phyloP scores from a whole-genome alignment of 768 basidiomycete species.

The Panaeolus papilionaceus region DNA sequence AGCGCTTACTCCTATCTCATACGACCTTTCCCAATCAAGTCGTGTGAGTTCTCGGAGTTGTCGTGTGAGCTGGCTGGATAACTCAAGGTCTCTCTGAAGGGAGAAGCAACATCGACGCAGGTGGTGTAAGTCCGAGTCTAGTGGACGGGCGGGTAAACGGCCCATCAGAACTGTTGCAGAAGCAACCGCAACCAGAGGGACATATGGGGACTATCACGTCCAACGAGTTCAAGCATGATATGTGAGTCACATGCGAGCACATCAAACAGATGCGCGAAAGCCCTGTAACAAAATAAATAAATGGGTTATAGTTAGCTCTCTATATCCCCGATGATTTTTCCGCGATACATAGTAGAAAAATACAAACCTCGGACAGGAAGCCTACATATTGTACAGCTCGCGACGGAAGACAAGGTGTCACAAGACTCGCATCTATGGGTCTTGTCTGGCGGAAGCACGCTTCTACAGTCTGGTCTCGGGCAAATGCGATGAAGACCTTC shows the following conservation, averaged over 20 bases:
- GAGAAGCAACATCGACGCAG: conserved; percentile 22
- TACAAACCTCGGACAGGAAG: conserved; percentile 74
- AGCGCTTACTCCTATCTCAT: background rate
- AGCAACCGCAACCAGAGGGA: conserved; percentile 74
- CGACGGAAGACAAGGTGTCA: conserved; percentile 46
- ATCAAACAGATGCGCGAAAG: conserved; percentile 65
- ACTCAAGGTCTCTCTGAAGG: conserved; percentile 16
- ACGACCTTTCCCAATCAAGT: background rate
- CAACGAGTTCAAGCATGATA: conserved; percentile 65
- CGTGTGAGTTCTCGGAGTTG: background rate
- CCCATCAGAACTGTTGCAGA: conserved; percentile 48
- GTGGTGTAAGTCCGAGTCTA: conserved; percentile 35
- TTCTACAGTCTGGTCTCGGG: conserved; percentile 42
- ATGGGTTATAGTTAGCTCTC: conserved; percentile 9
- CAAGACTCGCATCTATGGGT: conserved; percentile 50
- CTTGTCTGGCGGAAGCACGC: conserved; percentile 36
- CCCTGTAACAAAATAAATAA: conserved; percentile 43
- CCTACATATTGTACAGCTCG: conserved; percentile 75
- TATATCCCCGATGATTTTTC: conserved; percentile 6
- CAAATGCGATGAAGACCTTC: conserved; percentile 58
- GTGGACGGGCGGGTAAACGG: conserved; percentile 39
- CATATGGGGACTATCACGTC: conserved; percentile 53
- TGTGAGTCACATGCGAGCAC: conserved; percentile 70
- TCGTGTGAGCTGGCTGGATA: conserved; percentile 1
- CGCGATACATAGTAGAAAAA: background rate